Conservation (phyloP, 202 grass and related monocot genomes). For the Bolboschoenoplectus hybrid region DNA sequence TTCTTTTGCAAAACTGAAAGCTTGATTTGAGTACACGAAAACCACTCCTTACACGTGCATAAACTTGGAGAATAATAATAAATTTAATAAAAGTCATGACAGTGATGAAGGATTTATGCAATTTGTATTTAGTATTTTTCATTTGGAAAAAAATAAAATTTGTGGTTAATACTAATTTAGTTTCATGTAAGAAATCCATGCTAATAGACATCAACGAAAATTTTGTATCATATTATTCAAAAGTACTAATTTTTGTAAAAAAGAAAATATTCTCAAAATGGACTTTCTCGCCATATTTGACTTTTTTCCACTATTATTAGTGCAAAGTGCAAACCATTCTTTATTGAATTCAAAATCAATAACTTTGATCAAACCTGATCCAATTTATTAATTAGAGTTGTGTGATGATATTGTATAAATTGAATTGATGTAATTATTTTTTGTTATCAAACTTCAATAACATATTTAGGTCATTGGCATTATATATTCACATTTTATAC, state of each 20-base stretch:
- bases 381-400: not conserved
- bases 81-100: not conserved
- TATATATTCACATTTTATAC: not conserved
- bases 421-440: not conserved
- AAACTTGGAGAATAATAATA: not conserved
- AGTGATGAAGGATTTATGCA: not conserved
- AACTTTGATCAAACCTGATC: not conserved
- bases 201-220: not conserved
- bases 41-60: slow-evolving; percentile 13
- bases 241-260: not conserved
- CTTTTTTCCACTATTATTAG: not conserved
- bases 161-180: not conserved
- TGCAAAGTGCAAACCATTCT: not conserved
- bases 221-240: not conserved
- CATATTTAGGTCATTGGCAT: not conserved
- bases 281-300: not conserved
- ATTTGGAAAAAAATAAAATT: not conserved
- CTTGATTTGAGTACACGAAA: slow-evolving; percentile 16
- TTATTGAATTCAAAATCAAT: not conserved
- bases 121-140: not conserved
- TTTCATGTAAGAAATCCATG: not conserved
- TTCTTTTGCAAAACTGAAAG: not conserved
- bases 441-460: not conserved
- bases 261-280: not conserved
- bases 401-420: not conserved